Base-by-base conservation (phyloP, 352 stramenopile genomes). In the Pythium oligandrum region DNA sequence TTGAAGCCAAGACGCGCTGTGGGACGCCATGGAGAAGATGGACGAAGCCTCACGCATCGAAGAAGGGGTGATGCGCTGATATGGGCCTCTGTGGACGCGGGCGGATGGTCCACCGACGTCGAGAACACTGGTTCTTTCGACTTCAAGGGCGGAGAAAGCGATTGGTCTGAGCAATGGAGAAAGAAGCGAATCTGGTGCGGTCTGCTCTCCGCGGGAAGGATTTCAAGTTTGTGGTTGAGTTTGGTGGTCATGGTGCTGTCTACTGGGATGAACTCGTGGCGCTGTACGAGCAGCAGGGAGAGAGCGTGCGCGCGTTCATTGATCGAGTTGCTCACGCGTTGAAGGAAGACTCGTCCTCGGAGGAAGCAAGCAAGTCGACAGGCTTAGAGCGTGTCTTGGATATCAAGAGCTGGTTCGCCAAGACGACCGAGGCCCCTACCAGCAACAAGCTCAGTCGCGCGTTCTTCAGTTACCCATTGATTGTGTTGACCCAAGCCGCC, bases 391-490 rank as follows among this genome's bases (percentile, higher is more conserved):
- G 60, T 8, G 42, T 49, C 3, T 53, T 90, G 11, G 70, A 87
- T 30, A 36, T 93, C 31, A 66, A 74, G 42, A 51, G 44, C 10
- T 93, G 83, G 83, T 64, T 93, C 12, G 47, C 66, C 32, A 42
- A 55, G 8, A 10, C 31, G 26, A 43, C 65, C 26, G 17, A 47
- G 3, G 17, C 38, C 12, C 63, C 62, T 17, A 44, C 61, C 12
- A 57, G 51, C 45, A 39, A 53, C 4, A 64, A 66, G 54, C 52
- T 81, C 10, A 52, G 49, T 44, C 64, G 68, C 26, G 81, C 85
- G 10, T 73, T 74, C 55, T 83, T 84, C 51, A 93, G 83, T 57
- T 93, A 91, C 68, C 69, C 85, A 50, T 56, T 95, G 38, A 79
- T 93, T 48, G 65, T 74, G 33, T 63, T 93, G 3, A 86, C 82